Evolutionary conservation across 202 grass and related monocot genomes (phyloP).

Genomic region (Miscanthus sacchariflorus): DNA sequence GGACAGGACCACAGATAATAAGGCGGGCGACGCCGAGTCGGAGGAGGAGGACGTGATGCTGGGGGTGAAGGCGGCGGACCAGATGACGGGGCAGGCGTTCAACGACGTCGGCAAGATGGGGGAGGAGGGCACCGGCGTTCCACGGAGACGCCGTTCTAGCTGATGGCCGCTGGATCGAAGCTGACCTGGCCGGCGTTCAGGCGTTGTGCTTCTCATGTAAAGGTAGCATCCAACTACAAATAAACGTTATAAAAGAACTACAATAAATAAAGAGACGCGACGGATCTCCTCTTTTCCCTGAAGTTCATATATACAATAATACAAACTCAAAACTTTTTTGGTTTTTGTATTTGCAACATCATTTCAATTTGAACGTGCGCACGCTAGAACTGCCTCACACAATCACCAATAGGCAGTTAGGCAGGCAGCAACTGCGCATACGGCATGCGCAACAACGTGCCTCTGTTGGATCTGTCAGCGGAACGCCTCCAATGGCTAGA

Average conservation of each 20-base stretch:
- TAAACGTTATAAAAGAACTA: not conserved
- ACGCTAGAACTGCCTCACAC: not conserved
- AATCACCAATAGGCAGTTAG: too few relatives aligned
- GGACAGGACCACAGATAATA: not conserved
- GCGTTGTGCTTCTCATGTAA: not conserved
- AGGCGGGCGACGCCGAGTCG: not conserved
- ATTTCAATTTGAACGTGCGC: not conserved
- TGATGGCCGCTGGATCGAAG: not conserved
- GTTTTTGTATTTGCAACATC: not conserved
- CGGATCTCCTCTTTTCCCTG: not conserved
- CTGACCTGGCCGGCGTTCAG: not conserved
- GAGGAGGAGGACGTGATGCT: slow-evolving; percentile 51
- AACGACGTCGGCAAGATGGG: slow-evolving; percentile 67
- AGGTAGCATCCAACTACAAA: not conserved
- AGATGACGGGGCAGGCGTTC: slow-evolving; percentile 70
- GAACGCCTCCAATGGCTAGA: too few relatives aligned
- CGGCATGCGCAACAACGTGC: too few relatives aligned
- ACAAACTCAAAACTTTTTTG: not conserved
- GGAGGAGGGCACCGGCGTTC: slow-evolving; percentile 51
- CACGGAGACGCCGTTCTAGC: not conserved
- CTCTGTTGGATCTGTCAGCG: too few relatives aligned
- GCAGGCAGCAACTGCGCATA: too few relatives aligned
- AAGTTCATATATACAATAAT: not conserved
- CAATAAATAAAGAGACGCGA: not conserved
- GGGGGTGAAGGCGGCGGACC: slow-evolving; percentile 66